A percentile compares a stretch with the other conserved stretches of the same genome.
phyloP scores from a whole-genome alignment of 768 basidiomycete species.

The Rhizopogon vulgaris region DNA sequence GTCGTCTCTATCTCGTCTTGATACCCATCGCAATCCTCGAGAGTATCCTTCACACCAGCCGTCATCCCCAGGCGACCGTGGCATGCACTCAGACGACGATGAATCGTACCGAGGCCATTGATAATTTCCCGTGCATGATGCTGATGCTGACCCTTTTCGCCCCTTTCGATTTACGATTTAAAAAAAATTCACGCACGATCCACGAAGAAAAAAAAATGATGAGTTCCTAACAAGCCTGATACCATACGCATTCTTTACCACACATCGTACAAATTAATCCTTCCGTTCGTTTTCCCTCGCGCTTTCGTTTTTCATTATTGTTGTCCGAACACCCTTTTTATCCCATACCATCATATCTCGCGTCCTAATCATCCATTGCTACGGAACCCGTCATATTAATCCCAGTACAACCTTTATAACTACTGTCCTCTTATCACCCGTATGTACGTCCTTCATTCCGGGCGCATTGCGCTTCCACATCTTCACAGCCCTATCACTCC shows the following conservation, averaged over 20 bases:
- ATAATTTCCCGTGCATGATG: slow-evolving; percentile 8
- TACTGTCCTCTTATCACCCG: slow-evolving; percentile 5
- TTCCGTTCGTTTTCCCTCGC: slow-evolving; percentile 1
- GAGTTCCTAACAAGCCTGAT: slow-evolving; percentile 1
- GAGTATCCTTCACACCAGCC: slow-evolving; percentile 7
- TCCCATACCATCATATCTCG: not conserved
- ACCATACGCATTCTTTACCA: slow-evolving; percentile 2
- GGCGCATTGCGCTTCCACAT: not conserved
- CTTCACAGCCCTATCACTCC: slow-evolving; percentile 3
- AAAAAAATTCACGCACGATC: slow-evolving; percentile 12
- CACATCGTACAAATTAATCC: slow-evolving; percentile 20
- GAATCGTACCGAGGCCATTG: slow-evolving; percentile 7
- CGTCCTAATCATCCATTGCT: slow-evolving; percentile 4
- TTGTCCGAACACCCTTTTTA: slow-evolving; percentile 13
- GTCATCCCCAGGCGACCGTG: slow-evolving; percentile 11
- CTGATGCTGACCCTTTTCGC: not conserved
- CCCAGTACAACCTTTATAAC: slow-evolving; percentile 10
- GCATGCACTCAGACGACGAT: slow-evolving; percentile 15
- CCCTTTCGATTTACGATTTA: slow-evolving; percentile 14
- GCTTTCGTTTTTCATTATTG: slow-evolving; percentile 13
- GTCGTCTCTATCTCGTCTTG: slow-evolving; percentile 5
- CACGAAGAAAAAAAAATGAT: slow-evolving; percentile 22
- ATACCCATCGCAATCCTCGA: slow-evolving; percentile 16
- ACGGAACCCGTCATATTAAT: slow-evolving; percentile 12
- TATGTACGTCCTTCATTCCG: slow-evolving; percentile 4